These are phyloP conservation scores for Penicillium odoratum DNA, from an alignment of 495 filamentous ascomycete genomes.

Conservation along the genomic window DNA sequence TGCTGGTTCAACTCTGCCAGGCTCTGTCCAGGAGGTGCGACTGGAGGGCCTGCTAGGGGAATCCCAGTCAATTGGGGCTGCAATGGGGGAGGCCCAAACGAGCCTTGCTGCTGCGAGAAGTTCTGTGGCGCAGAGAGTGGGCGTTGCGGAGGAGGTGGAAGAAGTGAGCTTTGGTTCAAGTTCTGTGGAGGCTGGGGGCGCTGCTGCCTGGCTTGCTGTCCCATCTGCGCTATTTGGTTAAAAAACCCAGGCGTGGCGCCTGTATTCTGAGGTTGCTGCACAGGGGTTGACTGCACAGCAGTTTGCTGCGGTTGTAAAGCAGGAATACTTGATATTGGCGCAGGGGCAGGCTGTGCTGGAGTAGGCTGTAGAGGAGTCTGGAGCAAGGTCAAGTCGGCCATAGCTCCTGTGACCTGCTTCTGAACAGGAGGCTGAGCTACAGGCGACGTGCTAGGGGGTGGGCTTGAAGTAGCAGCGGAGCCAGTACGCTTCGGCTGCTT, in stretches of 20 bases:
- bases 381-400: constrained; percentile 78
- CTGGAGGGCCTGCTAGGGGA: constrained; percentile 45
- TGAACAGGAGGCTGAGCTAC: constrained; percentile 42
- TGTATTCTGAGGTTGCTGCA: constrained; percentile 54
- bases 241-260: constrained; percentile 55
- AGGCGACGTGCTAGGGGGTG: constrained; percentile 39
- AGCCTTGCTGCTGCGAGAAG: constrained; percentile 66
- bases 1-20: constrained; percentile 69
- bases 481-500: constrained; percentile 72
- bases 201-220: constrained; percentile 60
- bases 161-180: constrained; percentile 62
- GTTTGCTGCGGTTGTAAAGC: constrained; percentile 47
- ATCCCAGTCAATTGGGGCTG: constrained; percentile 86
- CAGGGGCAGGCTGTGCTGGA: constrained; percentile 53
- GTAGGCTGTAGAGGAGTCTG: constrained; percentile 75
- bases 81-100: constrained; percentile 70
- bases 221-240: constrained; percentile 46
- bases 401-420: constrained; percentile 62
- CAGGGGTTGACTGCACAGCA: constrained; percentile 48
- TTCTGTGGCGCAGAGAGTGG: constrained; percentile 89
- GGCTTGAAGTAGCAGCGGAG: constrained; percentile 27
- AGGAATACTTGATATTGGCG: constrained; percentile 26
- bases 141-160: constrained; percentile 79
- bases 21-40: constrained; percentile 75
- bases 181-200: constrained; percentile 71